A percentile compares a stretch with the other conserved stretches of the same genome.
These are phyloP conservation scores for Choricystis sp. DNA, from an alignment of 139 green algal species.

Conservation along the genomic window DNA sequence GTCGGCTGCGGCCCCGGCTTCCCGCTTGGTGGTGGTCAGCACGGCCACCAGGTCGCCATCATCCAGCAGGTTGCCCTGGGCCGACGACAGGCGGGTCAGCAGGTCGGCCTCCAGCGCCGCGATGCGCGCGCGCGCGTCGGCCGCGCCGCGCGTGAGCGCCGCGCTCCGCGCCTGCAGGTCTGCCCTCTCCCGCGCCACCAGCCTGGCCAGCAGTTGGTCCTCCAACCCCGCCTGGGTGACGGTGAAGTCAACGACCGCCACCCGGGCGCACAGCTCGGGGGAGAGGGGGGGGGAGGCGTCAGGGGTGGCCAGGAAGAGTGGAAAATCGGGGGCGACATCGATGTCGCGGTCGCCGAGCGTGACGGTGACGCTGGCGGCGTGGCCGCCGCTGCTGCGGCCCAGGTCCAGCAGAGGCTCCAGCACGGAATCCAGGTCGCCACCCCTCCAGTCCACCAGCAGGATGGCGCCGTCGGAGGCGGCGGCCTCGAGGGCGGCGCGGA, in stretches of 20 bases:
- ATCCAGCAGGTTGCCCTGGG: constrained; percentile 81
- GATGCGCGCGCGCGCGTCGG: constrained; percentile 29
- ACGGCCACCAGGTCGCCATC: constrained; percentile 91
- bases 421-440: constrained; percentile 76
- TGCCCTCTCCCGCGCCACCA: constrained; percentile 89
- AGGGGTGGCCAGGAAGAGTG: constrained; percentile 77
- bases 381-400: too few relatives aligned
- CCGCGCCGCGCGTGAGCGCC: constrained; percentile 72
- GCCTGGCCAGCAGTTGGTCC: constrained; percentile 86
- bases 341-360: constrained; percentile 80
- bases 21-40: constrained; percentile 83
- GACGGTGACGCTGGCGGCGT: constrained; percentile 17
- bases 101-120: constrained; percentile 89
- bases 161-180: constrained; percentile 86
- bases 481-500: constrained; percentile 80
- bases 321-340: constrained; percentile 73
- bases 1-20: constrained; percentile 46
- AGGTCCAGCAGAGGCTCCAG: constrained; percentile 83
- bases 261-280: constrained; percentile 74
- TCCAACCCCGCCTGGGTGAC: constrained; percentile 82
- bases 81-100: constrained; percentile 66
- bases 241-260: constrained; percentile 90
- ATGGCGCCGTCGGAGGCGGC: constrained; percentile 66
- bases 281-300: constrained; percentile 84
- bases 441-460: constrained; percentile 89